These are phyloP conservation scores for Ogataea allantospora DNA, from an alignment of 805 yeast species.

Conservation along the genomic window DNA sequence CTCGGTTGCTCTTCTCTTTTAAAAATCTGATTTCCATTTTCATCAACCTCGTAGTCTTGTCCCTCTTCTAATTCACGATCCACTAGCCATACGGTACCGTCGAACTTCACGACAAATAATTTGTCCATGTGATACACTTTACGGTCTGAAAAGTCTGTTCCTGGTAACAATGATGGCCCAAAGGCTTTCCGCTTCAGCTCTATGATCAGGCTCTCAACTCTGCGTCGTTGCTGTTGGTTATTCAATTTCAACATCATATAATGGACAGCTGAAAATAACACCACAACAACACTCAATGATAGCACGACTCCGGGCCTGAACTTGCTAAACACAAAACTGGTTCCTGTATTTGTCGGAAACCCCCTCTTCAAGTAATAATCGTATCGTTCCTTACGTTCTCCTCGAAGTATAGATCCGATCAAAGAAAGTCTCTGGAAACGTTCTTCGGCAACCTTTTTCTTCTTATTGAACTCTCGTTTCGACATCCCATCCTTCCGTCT, in stretches of 20 bases:
- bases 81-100: slow-evolving; percentile 54
- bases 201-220: slow-evolving; percentile 49
- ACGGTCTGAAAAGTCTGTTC: slow-evolving; percentile 43
- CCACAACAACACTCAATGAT: slow-evolving; percentile 49
- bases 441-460: slow-evolving; percentile 54
- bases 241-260: slow-evolving; percentile 53
- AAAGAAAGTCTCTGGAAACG: slow-evolving; percentile 76
- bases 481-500: slow-evolving; percentile 38
- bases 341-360: slow-evolving; percentile 77
- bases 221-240: slow-evolving; percentile 53
- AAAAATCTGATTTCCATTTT: slow-evolving; percentile 18
- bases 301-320: slow-evolving; percentile 65
- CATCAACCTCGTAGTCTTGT: slow-evolving; percentile 24
- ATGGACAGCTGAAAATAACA: slow-evolving; percentile 57
- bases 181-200: slow-evolving; percentile 55
- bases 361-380: slow-evolving; percentile 83
- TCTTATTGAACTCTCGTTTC: slow-evolving; percentile 25
- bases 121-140: slow-evolving; percentile 45
- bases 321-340: slow-evolving; percentile 61
- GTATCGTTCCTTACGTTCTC: slow-evolving; percentile 64
- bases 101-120: slow-evolving; percentile 52
- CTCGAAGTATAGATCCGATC: slow-evolving; percentile 70
- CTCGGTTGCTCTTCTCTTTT: slow-evolving; percentile 11
- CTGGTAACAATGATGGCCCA: slow-evolving; percentile 35
- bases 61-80: slow-evolving; percentile 39